Percentiles rank a stretch among this genome's conserved stretches.
Conservation (phyloP, 495 filamentous ascomycete genomes). For the Aspergillus mulundensis region DNA sequence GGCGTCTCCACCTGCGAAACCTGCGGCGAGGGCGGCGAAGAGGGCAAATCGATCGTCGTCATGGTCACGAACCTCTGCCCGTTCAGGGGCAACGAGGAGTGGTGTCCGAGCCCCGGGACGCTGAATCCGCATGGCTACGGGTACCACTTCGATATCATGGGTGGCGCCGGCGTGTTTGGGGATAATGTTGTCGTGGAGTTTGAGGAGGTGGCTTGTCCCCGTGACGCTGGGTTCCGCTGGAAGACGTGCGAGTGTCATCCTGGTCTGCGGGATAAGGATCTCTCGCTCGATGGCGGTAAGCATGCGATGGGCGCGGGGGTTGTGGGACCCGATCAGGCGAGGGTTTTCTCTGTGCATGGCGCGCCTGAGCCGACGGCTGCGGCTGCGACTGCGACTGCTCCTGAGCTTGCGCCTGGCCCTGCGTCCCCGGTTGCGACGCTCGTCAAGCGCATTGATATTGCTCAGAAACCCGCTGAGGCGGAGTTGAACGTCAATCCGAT, state of each 20-base stretch:
- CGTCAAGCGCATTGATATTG: too few relatives aligned
- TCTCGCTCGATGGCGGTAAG: not conserved
- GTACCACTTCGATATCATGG: slow-evolving; percentile 15
- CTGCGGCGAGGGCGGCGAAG: slow-evolving; percentile 6
- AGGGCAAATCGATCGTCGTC: slow-evolving; percentile 8
- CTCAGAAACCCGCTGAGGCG: too few relatives aligned
- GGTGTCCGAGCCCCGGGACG: slow-evolving; percentile 7
- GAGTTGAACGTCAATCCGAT: too few relatives aligned
- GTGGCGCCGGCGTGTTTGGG: not conserved
- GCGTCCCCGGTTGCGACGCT: too few relatives aligned
- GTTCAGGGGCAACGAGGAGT: slow-evolving; percentile 7
- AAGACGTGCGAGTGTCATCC: slow-evolving; percentile 10
- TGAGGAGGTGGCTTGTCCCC: slow-evolving; percentile 3
- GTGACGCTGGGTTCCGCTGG: not conserved
- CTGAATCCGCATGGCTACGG: slow-evolving; percentile 3
- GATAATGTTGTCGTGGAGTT: slow-evolving; percentile 15
- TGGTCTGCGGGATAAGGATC: not conserved
- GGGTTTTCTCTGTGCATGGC: not conserved
- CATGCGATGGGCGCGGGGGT: not conserved
- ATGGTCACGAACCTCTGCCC: slow-evolving; percentile 15
- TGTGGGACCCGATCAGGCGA: not conserved
- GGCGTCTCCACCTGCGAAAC: slow-evolving; percentile 1
- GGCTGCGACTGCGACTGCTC: not conserved
- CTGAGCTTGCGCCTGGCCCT: not conserved
- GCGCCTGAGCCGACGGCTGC: not conserved